Base-by-base conservation (phyloP, 2,329 filamentous ascomycete species). In the Colletotrichum euphorbiae region DNA sequence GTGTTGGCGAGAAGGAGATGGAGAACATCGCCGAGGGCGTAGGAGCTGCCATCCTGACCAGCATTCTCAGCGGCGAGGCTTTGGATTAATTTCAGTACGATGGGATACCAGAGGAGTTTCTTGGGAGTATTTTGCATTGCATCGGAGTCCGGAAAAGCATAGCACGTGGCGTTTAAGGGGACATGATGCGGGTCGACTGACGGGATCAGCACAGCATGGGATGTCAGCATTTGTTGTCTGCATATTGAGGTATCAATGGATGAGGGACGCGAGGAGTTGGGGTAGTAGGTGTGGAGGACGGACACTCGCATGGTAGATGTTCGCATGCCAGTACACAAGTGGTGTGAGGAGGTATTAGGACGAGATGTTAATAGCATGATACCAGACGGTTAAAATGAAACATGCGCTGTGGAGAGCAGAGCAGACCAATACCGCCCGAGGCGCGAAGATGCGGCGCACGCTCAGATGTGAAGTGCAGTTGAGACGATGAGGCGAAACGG, bases 1-100 rank as follows among this genome's bases (percentile, higher is more conserved):
- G 89, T 75, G 91, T 94, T 19, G 89, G 90, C n/a, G 90, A 93
- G 75, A 91, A 88, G 74, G 94, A 97, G 80, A 85, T 97, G 71
- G 87, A 90, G 72, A 85, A 86, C 63, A 90, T 92, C 61, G 87
- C 93, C 45, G 87, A 90, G 21, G 87, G 87, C 4, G 77, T 88
- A 4, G 89, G 88, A 1, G 83, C 83, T 5, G 87, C 87, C 45
- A 91, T 91, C 71, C 75, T 91, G 74, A 84, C 79, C 74, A 88
- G 84, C 75, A 90, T 91, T 72, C 73, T 91, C 74, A 87, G 83
- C 72, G 89, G 87, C 45, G 87, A 89, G 72, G 85, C 85, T 45
- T 79, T 89, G 78, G 86, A 89, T 73, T 87, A 28, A 70, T 66
- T 31, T n/a, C 42, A 43, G 42, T 36, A 62, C 11, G 36, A 77